Conservation (phyloP, 495 filamentous ascomycete genomes). For the Talaromyces thailandensis region DNA sequence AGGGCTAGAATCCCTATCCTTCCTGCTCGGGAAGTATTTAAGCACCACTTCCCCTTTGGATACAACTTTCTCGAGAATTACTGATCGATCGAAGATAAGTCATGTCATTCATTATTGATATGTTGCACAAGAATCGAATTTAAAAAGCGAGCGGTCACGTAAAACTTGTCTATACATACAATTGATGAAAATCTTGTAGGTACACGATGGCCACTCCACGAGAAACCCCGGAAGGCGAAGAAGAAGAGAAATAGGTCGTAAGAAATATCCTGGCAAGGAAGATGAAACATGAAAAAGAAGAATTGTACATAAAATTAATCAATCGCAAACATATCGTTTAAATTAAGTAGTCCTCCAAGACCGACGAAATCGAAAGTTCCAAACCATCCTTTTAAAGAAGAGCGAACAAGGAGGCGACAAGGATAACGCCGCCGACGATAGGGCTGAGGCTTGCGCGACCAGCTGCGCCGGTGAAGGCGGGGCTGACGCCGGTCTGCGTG, state of each 20-base stretch:
- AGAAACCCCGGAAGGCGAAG: not conserved
- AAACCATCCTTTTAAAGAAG: constrained; percentile 3
- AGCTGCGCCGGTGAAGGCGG: constrained; percentile 8
- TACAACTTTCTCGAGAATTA: not conserved
- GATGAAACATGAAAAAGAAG: not conserved
- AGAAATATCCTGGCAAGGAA: not conserved
- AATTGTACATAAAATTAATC: constrained; percentile 2
- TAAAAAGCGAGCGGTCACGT: not conserved
- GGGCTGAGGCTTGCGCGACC: constrained; percentile 4
- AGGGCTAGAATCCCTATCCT: not conserved
- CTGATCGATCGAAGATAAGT: not conserved
- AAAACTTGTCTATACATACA: not conserved
- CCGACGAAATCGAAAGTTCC: not conserved
- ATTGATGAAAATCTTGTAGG: not conserved
- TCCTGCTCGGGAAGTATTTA: not conserved
- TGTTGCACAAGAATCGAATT: constrained; percentile 2
- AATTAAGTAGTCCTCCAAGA: not conserved
- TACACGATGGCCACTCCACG: not conserved
- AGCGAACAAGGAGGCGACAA: not conserved
- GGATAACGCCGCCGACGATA: not conserved
- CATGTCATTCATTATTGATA: constrained; percentile 3
- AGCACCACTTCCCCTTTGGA: not conserved
- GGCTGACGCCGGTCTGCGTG: constrained; percentile 3
- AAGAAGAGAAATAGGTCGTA: not conserved
- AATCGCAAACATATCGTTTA: constrained; percentile 4